phyloP scores from a whole-genome alignment of 1,284 basidiomycete species.

The Ustilago curta region DNA sequence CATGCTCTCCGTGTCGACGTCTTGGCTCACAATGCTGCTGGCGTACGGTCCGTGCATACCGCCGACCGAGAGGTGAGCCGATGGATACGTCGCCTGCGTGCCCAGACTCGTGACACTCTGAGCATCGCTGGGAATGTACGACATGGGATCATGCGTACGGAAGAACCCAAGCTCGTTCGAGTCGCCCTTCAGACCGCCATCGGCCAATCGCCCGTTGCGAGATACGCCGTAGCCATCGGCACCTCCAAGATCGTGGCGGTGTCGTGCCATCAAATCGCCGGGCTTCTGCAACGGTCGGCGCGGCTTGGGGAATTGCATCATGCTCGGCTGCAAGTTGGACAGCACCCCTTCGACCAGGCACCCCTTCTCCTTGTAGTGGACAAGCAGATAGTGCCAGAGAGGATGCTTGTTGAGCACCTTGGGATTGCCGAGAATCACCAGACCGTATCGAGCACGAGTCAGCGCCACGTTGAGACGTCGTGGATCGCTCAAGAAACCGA shows the following conservation, averaged over 20 bases:
- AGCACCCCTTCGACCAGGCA: conserved; percentile 95
- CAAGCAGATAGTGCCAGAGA: conserved; percentile 96
- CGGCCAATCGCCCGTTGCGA: conserved; percentile 10
- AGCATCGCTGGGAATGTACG: conserved; percentile 89
- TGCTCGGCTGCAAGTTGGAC: conserved; percentile 93
- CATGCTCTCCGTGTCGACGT: conserved; percentile 49
- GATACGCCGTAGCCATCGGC: conserved; percentile 20
- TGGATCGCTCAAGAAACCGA: conserved; percentile 98
- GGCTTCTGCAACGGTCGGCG: conserved; percentile 63
- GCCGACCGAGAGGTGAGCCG: conserved; percentile 45
- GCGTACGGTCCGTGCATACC: conserved; percentile 51
- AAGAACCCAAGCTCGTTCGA: conserved; percentile 90
- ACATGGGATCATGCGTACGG: conserved; percentile 90
- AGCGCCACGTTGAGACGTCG: conserved; percentile 95
- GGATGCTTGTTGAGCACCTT: conserved; percentile 92
- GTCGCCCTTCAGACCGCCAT: conserved; percentile 62
- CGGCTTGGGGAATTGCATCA: conserved; percentile 86
- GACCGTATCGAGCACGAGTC: conserved; percentile 96
- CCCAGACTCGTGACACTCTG: conserved; percentile 59
- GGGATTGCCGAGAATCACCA: conserved; percentile 97
- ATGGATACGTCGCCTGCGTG: conserved; percentile 62
- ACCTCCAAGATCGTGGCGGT: conserved; percentile 47
- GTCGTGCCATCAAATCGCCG: conserved; percentile 62
- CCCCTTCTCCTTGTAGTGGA: conserved; percentile 96
- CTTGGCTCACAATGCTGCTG: conserved; percentile 60